Base-by-base conservation (phyloP, 2,329 filamentous ascomycete genomes). In the Pseudonectria foliicola region DNA sequence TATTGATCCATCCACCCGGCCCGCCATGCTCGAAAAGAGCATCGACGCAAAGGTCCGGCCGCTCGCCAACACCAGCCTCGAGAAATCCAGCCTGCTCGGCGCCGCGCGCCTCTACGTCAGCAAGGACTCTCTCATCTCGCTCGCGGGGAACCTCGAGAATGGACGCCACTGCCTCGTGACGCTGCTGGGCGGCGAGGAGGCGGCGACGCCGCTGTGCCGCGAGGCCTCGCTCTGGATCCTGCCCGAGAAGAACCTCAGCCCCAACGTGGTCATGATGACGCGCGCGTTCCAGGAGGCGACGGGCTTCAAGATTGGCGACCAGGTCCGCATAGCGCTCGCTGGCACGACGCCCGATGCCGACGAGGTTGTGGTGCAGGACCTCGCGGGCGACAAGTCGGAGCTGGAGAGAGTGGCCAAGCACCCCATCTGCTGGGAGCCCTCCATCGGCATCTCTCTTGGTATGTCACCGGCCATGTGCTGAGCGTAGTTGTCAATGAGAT, bases 231-330 rank as follows among this genome's bases (percentile, higher is more conserved):
- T 73, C 2, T 74, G 70, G 63, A 63, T 66, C 1, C 57, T 70
- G 12, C 65, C 69, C 2, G 68, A 70, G 29, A 72, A 80, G 55
- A 78, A 80, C 49, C 66, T 86, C 46, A 73, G 79, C 52, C 77
- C 76, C 45, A 74, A 80, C 43, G 70, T 86, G 37, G 67, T 84
- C 32, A 72, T 89, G 67, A 76, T 85, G 65, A 80, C 85, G 14
- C 80, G 85, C 43, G 69, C 77, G 6, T 76, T 93, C 35, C 81
- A 85, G 43, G 80, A 84, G 25, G 73, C 77, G 6, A 83, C 83
- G 46, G 77, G 76, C 1, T 73, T 94, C 48, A 81, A 82, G 41
- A 66, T 92, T 4, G 79, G 78, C 12, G 83, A 88, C 31, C 73
- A 77, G 33, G 63, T 73, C 24, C 61, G 60, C 24, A 66, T 93